phyloP scores from a whole-genome alignment of 1,139 yeast species.

The Blastobotrys indianensis region DNA sequence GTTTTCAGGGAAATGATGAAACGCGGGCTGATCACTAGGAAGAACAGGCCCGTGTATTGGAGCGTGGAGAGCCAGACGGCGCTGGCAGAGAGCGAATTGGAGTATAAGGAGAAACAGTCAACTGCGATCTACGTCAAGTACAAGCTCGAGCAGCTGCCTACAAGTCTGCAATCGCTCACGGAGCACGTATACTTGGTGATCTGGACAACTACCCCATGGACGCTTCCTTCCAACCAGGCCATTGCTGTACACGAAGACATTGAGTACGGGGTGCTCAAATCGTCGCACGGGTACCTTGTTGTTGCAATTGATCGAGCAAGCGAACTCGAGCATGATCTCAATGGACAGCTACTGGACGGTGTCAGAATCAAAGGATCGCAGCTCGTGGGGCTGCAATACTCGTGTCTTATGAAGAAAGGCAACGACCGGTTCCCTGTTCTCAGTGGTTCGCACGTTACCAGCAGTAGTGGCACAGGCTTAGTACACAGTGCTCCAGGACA shows the following conservation, averaged over 20 bases:
- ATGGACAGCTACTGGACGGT: conserved; percentile 13
- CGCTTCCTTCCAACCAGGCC: conserved; percentile 81
- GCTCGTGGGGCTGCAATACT: conserved; percentile 45
- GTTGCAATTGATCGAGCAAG: conserved; percentile 25
- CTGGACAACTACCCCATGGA: conserved; percentile 99
- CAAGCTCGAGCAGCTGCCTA: conserved; percentile 35
- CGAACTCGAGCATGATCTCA: conserved; percentile 7
- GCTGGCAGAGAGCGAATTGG: conserved; percentile 92
- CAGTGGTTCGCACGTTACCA: conserved; percentile 78
- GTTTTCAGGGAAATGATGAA: conserved; percentile 63
- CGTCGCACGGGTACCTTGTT: conserved; percentile 33
- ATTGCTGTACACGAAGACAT: conserved; percentile 62
- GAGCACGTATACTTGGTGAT: conserved; percentile 37
- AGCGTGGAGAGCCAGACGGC: conserved; percentile 93
- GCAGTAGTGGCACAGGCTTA: conserved; percentile 83
- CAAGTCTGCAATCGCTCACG: conserved; percentile 12
- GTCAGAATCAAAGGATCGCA: conserved; percentile 39
- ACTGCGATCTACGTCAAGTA: conserved; percentile 68
- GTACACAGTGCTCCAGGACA: conserved; percentile 98
- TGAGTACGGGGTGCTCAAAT: conserved; percentile 47
- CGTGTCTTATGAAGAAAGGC: conserved; percentile 48
- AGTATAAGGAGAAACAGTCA: conserved; percentile 69
- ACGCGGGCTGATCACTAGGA: conserved; percentile 68
- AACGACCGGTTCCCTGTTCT: conserved; percentile 49
- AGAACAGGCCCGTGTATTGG: conserved; percentile 95